Evolutionary conservation across 768 basidiomycete species (phyloP).

Genomic region (Lanmaoa pseudosensibilis): DNA sequence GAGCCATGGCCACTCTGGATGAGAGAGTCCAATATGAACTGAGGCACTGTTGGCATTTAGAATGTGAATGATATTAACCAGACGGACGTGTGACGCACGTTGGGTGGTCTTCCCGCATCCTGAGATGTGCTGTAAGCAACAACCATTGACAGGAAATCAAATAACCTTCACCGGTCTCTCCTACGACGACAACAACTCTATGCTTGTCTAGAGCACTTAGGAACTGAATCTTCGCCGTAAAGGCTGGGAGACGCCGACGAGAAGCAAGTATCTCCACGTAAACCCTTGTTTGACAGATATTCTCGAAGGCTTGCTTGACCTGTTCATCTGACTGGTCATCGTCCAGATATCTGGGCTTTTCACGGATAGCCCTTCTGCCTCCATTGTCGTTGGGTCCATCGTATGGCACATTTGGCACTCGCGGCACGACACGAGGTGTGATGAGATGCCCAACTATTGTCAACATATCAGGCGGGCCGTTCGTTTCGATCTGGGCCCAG

Average conservation of each 20-base stretch:
- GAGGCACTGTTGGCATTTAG: conserved; percentile 57
- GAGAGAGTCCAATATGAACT: conserved; percentile 84
- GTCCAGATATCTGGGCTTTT: conserved; percentile 2
- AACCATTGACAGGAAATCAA: background rate
- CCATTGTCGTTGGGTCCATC: conserved; percentile 1
- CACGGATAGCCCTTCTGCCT: background rate
- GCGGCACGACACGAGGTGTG: conserved; percentile 11
- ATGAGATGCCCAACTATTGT: conserved; percentile 49
- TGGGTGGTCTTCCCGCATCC: conserved; percentile 94
- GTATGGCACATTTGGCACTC: conserved; percentile 15
- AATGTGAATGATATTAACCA: background rate
- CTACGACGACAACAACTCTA: conserved; percentile 80
- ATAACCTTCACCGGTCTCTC: conserved; percentile 70
- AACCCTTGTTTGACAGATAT: conserved; percentile 41
- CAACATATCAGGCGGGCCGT: conserved; percentile 76
- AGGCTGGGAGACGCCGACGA: conserved; percentile 75
- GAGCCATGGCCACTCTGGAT: conserved; percentile 63
- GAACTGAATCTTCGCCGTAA: conserved; percentile 62
- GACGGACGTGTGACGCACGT: conserved; percentile 39
- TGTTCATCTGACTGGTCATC: conserved; percentile 49
- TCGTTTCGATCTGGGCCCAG: conserved; percentile 64
- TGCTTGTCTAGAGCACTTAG: conserved; percentile 54
- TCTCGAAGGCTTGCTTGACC: conserved; percentile 55
- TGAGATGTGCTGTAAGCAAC: conserved; percentile 21
- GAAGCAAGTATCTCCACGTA: conserved; percentile 57